These are phyloP conservation scores for Paraphoma sp. DNA, from an alignment of 2,329 filamentous ascomycete genomes.

Conservation along the genomic window DNA sequence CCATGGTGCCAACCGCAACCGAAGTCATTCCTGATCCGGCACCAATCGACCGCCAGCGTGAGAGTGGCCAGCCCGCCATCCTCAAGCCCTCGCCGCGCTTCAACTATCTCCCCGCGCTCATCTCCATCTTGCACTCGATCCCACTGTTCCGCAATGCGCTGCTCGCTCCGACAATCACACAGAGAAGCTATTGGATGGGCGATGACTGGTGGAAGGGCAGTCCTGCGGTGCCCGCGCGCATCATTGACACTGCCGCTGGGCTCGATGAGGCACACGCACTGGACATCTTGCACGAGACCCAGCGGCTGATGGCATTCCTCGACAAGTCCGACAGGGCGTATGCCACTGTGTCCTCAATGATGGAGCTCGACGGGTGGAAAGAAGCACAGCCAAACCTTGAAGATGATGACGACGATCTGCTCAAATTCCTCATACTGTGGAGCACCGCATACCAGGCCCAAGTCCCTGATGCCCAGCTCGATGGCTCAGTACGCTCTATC, in stretches of 20 bases:
- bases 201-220: conserved; percentile 69
- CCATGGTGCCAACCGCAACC: conserved; percentile 59
- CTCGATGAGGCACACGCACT: conserved; percentile 34
- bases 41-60: conserved; percentile 55
- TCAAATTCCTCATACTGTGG: conserved; percentile 60
- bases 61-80: conserved; percentile 60
- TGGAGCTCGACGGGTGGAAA: conserved; percentile 50
- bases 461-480: conserved; percentile 49
- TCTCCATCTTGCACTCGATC: conserved; percentile 69
- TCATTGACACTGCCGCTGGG: conserved; percentile 53
- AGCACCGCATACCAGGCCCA: conserved; percentile 53
- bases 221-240: conserved; percentile 56
- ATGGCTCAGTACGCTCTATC: conserved; percentile 53
- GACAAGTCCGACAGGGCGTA: conserved; percentile 65
- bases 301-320: conserved; percentile 68
- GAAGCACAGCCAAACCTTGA: conserved; percentile 18
- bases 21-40: conserved; percentile 62
- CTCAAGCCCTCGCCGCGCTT: conserved; percentile 61
- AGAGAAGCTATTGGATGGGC: conserved; percentile 62
- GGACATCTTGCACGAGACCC: conserved; percentile 63
- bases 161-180: conserved; percentile 54
- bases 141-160: conserved; percentile 65
- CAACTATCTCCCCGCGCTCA: conserved; percentile 62
- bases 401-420: conserved; percentile 47
- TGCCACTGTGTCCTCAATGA: conserved; percentile 61